phyloP scores from a whole-genome alignment of 2,329 filamentous ascomycete species.

The Aspergillus hortae region DNA sequence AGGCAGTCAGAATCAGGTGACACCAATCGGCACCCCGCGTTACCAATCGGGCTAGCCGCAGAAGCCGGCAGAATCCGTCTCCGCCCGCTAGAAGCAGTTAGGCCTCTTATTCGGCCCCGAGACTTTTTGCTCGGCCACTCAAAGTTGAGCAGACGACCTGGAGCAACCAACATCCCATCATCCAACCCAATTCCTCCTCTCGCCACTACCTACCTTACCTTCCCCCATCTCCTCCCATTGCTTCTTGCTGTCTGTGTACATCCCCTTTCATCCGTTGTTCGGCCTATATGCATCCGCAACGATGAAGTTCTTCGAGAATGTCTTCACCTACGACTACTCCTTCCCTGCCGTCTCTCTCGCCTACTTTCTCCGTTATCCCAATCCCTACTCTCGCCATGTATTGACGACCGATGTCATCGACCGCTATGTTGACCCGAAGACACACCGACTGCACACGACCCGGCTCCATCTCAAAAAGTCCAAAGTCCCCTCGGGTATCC shows the following conservation, averaged over 20 bases:
- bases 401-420: conserved; percentile 64
- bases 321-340: conserved; percentile 61
- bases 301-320: conserved; percentile 53
- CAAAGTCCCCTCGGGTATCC: conserved; percentile 58
- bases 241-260: not conserved
- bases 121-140: conserved; percentile 13
- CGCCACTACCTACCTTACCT: not conserved
- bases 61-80: conserved; percentile 20
- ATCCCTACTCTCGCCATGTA: conserved; percentile 64
- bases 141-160: conserved; percentile 17
- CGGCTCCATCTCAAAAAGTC: conserved; percentile 62
- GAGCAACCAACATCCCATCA: conserved; percentile 2
- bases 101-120: conserved; percentile 2
- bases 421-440: conserved; percentile 57
- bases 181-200: not conserved
- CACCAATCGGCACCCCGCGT: conserved; percentile 15
- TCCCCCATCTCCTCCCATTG: not conserved
- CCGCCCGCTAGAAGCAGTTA: conserved; percentile 7
- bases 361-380: conserved; percentile 67
- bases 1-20: conserved; percentile 11
- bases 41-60: conserved; percentile 16
- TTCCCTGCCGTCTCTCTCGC: conserved; percentile 64
- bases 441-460: conserved; percentile 58
- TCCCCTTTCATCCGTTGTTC: not conserved
- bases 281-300: conserved; percentile 26